Conservation (phyloP, 2,329 filamentous ascomycete species). For the Trichoderma harzianum region DNA sequence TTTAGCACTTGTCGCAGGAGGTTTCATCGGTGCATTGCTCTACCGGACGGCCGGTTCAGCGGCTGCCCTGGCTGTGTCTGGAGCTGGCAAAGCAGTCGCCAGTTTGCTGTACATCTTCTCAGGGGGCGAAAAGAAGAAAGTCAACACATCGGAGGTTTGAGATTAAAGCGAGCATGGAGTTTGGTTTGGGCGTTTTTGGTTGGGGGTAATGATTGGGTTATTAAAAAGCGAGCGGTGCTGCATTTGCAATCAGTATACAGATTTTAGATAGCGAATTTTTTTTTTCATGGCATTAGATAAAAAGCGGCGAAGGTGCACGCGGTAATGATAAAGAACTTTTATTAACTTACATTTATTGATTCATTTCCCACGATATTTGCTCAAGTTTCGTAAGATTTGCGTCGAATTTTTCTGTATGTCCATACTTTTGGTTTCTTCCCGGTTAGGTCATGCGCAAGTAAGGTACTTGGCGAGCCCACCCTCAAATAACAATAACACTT, state of each 20-base stretch:
- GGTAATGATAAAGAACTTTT: not conserved
- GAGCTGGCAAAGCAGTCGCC: constrained; percentile 26
- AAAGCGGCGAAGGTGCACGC: not conserved
- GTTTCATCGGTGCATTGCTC: constrained; percentile 50
- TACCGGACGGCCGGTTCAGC: constrained; percentile 30
- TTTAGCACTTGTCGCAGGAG: constrained; percentile 43
- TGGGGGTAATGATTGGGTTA: not conserved
- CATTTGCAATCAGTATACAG: not conserved
- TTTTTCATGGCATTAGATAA: not conserved
- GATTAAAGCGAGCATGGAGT: not conserved
- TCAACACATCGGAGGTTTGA: constrained; percentile 15
- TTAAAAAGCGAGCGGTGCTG: not conserved
- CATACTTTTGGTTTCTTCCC: not conserved
- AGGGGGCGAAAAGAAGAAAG: constrained; percentile 19
- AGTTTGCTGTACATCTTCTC: constrained; percentile 24
- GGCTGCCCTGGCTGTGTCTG: constrained; percentile 26
- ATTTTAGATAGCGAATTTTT: not conserved
- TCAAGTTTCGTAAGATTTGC: not conserved
- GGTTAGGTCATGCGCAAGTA: not conserved
- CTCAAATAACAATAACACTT: not conserved
- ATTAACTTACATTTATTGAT: not conserved
- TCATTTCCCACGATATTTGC: not conserved
- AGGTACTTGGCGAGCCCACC: not conserved
- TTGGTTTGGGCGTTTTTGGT: not conserved
- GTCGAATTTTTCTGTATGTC: not conserved